Evolutionary conservation across 2,329 filamentous ascomycete genomes (phyloP).

Genomic region (Tolypocladium sp.): DNA sequence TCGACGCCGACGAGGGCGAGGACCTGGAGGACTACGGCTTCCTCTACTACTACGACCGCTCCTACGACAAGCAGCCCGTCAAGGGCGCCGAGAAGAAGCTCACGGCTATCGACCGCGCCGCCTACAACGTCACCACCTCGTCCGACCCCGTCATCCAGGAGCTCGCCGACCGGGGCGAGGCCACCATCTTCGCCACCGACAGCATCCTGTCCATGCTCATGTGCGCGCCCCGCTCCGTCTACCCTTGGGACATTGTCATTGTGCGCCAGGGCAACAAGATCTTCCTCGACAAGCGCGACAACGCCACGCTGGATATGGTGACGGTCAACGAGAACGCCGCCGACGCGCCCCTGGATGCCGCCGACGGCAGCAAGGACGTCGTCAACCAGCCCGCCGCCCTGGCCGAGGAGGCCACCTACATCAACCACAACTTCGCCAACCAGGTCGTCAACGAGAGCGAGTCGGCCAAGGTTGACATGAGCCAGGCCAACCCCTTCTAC

Average conservation of each 20-base stretch:
- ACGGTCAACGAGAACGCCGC: slow-evolving; percentile 98
- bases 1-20: slow-evolving; percentile 90
- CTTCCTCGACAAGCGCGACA: slow-evolving; percentile 97
- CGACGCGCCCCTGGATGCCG: slow-evolving; percentile 84
- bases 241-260: slow-evolving; percentile 97
- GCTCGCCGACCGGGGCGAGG: slow-evolving; percentile 89
- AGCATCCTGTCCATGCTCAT: slow-evolving; percentile 98
- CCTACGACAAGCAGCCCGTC: slow-evolving; percentile 87
- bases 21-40: slow-evolving; percentile 94
- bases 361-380: slow-evolving; percentile 85
- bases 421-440: slow-evolving; percentile 99
- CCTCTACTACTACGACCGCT: slow-evolving; percentile 96
- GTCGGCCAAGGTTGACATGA: slow-evolving; percentile 70
- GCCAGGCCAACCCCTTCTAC: slow-evolving; percentile 94
- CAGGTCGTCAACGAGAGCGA: slow-evolving; percentile 85
- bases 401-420: slow-evolving; percentile 95
- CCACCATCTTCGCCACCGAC: slow-evolving; percentile 93
- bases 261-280: slow-evolving; percentile 90
- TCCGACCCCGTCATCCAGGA: slow-evolving; percentile 96
- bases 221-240: slow-evolving; percentile 93
- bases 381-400: slow-evolving; percentile 92
- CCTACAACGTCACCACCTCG: slow-evolving; percentile 96
- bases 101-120: slow-evolving; percentile 81
- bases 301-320: slow-evolving; percentile 89
- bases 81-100: slow-evolving; percentile 84